Evolutionary conservation across 2,329 filamentous ascomycete species (phyloP).

Genomic region (Monilinia fructicola): DNA sequence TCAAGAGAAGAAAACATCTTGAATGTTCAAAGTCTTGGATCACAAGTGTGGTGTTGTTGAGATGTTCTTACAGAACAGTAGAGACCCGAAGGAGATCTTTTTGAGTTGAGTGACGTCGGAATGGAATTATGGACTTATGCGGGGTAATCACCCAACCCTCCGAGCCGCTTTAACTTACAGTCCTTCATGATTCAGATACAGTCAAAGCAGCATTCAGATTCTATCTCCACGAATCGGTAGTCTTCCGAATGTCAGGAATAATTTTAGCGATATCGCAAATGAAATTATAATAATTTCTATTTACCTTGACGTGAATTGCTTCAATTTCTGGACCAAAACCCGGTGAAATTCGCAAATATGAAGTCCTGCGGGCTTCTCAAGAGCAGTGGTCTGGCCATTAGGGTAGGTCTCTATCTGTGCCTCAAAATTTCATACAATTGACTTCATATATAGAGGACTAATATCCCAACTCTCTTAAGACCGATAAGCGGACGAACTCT

Average conservation of each 20-base stretch:
- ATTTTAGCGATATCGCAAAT: slow-evolving; percentile 23
- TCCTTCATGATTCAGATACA: neutral
- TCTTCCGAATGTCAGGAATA: slow-evolving; percentile 13
- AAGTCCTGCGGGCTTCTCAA: slow-evolving; percentile 37
- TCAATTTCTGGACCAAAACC: neutral
- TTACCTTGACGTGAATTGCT: neutral
- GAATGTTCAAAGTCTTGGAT: neutral
- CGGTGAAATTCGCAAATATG: slow-evolving; percentile 30
- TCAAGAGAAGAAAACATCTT: neutral
- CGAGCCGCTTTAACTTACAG: slow-evolving; percentile 13
- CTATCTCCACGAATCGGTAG: slow-evolving; percentile 2
- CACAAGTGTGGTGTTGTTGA: neutral
- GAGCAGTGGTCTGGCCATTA: slow-evolving; percentile 39
- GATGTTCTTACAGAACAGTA: neutral
- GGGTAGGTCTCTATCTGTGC: slow-evolving; percentile 30
- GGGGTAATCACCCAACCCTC: neutral
- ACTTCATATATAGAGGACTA: slow-evolving; percentile 29
- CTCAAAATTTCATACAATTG: slow-evolving; percentile 32
- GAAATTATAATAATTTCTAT: slow-evolving; percentile 19
- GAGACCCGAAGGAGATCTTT: neutral
- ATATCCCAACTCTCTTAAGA: slow-evolving; percentile 26
- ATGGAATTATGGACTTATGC: neutral
- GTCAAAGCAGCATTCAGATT: slow-evolving; percentile 12
- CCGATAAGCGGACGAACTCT: slow-evolving; percentile 33
- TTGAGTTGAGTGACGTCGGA: neutral